Base-by-base conservation (phyloP, 441 rosid genomes). In the Manihot esculenta region DNA sequence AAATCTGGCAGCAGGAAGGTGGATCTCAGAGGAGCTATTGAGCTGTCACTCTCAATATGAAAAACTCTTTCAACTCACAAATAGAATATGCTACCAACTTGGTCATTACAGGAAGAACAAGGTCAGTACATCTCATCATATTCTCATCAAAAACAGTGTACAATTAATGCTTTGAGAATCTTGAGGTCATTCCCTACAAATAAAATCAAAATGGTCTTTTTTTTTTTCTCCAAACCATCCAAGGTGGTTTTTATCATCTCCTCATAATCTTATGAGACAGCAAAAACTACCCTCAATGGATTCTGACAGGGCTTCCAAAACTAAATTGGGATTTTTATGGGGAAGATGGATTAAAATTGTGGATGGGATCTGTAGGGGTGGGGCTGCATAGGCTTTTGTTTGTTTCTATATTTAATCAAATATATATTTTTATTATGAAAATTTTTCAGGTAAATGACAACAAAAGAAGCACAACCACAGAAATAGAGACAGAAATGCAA, bases 401-500 rank as follows among this genome's bases (percentile, higher is more conserved):
- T 30, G 33, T 30, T 30, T 30, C 33, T 30, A 30, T 30, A 30
- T 30, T 30, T 30, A 30, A 30, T 30, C 33, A 30, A 4, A 30
- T 1, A 1, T 30, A 1, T 30, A 1, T 30, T 30, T 30, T 30
- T 30, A 30, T 17, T 42, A 18, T 33, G 47, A 41, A 6, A n/a
- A 30, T 7, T 5, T 70, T 67, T 49, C 80, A 87, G 94, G 83
- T 62, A 71, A 74, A 56, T 8, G 75, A 72, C 66, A 81, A 79
- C 49, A 67, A 63, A 60, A 30, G 51, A 38, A 58, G 10, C 57
- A 72, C 62, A 55, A 77, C 54, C 24, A 57, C 70, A 11, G 67
- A 70, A 62, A 80, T 82, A 72, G 93, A 91, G 71, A 60, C 74
- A 8, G 85, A 77, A 55, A 88, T 91, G 97, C 88, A 83, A 86